Evolutionary conservation across 2,329 filamentous ascomycete genomes (phyloP).

Genomic region (Pseudogymnoascus sp.): DNA sequence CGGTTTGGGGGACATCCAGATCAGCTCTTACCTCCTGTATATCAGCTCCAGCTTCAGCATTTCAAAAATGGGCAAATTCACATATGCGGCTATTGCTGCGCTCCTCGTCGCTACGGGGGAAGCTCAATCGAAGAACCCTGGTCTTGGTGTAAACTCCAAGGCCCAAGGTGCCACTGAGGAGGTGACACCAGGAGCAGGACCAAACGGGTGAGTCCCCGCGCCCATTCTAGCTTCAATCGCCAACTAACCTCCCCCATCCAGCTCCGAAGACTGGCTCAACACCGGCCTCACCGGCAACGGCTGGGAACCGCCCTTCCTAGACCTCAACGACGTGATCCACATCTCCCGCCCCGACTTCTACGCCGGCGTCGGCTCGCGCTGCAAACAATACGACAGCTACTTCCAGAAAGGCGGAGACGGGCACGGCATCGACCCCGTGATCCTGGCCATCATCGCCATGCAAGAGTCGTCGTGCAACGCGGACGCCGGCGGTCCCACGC

Average conservation of each 20-base stretch:
- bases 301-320: conserved; percentile 31
- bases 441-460: conserved; percentile 32
- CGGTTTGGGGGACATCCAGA: neutral
- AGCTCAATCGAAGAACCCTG: neutral
- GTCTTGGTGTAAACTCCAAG: conserved; percentile 9
- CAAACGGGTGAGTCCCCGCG: conserved; percentile 13
- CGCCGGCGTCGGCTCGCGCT: conserved; percentile 21
- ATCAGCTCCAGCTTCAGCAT: neutral
- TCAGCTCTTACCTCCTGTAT: neutral
- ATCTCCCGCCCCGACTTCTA: conserved; percentile 26
- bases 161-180: conserved; percentile 14
- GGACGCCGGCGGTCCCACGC: conserved; percentile 29
- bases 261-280: conserved; percentile 29
- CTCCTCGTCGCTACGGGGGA: conserved; percentile 6
- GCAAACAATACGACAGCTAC: conserved; percentile 30
- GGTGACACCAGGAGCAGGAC: conserved; percentile 15
- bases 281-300: conserved; percentile 25
- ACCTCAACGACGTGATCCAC: conserved; percentile 26
- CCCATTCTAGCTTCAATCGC: neutral
- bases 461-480: conserved; percentile 33
- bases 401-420: conserved; percentile 29
- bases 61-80: neutral
- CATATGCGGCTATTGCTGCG: neutral
- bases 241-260: conserved; percentile 15
- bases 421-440: conserved; percentile 30